Conservation (phyloP, 345 rosid genomes). For the Melaleuca alternifolia region DNA sequence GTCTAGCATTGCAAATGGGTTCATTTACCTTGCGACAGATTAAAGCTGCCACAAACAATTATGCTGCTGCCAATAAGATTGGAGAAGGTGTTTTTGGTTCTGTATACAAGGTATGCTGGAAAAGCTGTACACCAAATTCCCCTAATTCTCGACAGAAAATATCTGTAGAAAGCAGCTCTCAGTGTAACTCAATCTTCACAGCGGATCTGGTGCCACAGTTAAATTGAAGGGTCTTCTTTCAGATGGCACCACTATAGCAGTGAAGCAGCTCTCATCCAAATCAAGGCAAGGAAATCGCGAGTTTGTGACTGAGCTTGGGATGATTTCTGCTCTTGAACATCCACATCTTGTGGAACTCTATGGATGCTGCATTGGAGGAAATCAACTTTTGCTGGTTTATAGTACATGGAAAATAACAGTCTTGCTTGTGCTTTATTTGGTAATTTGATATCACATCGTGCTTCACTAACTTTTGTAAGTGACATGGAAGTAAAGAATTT, state of each 20-base stretch:
- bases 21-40: not conserved
- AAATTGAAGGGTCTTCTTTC: not conserved
- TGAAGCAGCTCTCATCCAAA: slow-evolving; percentile 1
- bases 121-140: no score
- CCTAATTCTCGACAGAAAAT: no score
- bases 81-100: slow-evolving; percentile 2
- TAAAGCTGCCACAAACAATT: not conserved
- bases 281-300: slow-evolving; percentile 5
- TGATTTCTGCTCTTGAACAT: slow-evolving; percentile 5
- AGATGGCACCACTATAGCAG: not conserved
- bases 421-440: not conserved
- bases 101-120: not conserved
- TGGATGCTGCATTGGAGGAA: not conserved
- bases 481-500: not conserved
- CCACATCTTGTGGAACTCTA: slow-evolving; percentile 3
- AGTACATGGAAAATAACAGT: slow-evolving; percentile 4
- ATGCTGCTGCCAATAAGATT: not conserved
- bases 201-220: no score
- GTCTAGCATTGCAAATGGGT: not conserved
- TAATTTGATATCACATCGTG: not conserved
- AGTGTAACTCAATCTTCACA: no score
- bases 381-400: not conserved
- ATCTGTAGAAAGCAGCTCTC: no score
- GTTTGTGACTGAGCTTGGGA: slow-evolving; percentile 1
- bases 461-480: no score